Evolutionary conservation across 306 rosid species (phyloP), one percentile per base, ranked within the genome.

Genomic region (Hylodesmum podocarpum): DNA sequence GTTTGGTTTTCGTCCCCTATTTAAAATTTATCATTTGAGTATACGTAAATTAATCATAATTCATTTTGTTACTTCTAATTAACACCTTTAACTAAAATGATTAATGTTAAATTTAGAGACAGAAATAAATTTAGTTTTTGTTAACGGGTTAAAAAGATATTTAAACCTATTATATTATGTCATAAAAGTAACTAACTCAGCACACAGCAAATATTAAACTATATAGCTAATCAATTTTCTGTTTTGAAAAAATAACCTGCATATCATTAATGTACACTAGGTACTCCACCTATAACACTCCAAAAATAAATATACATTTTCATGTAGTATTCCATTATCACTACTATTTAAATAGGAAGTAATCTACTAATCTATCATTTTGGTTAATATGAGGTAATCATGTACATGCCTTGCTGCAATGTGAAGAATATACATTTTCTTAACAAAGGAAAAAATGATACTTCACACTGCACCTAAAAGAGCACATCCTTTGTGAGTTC

Each of bases 401-500:
- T 66, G 66, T 69, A 59, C 67, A 59, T 64, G 69, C 83, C 68
- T 39, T 70, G 29, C 53, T 75, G 47, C 58, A 53, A 49, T 31
- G 47, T 57, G 73, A 50, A 74, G 29, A 27, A 25, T 8, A 25
- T 8, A 0, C 0, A 8, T n/a, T 39, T 15, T 39, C 41, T 72
- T 41, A 4, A 27, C 31, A 73, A 40, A 55, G 55, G 8, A 50
- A 3, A 71, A 19, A 50, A 62, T 29, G n/a, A 31, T 18, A 34
- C 55, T 41, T 61, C 77, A 16, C 50, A 53, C 28, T 51, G 15
- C 41, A 66, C 70, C 75, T 74, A 14, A 8, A 15, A 77, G 65
- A 75, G 75, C 84, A 93, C 72, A 80, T 89, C 89, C 83, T 82
- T 71, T 53, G 83, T 79, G 66, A 90, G 25, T 78, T 90, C 97